Evolutionary conservation across 345 rosid species (phyloP), one percentile per base, ranked within the genome.

Genomic region (Hibiscus syriacus): DNA sequence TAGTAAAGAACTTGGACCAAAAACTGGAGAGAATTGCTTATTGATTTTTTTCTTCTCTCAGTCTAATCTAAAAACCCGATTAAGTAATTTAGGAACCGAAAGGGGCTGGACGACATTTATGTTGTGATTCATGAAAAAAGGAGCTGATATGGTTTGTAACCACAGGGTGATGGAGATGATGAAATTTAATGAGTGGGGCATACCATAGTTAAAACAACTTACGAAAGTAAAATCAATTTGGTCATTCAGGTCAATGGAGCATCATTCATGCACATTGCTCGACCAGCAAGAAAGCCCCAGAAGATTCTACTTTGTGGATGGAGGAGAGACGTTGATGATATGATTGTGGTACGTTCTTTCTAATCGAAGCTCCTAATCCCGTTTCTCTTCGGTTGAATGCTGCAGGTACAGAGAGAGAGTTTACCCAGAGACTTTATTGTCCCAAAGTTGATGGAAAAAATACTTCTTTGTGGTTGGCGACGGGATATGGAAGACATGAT

Each of bases 271-370:
- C 79, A 79, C 76, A 63, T 82, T 79, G 67, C 72, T 73, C 81
- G 76, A 69, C 80, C 85, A 52, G 73, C 86, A 70, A 88, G 87
- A 84, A 85, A 78, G 84, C 83, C 88, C 75, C 93, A 84, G 87
- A 88, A 80, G 87, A 85, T 88, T 82, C 93, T 88, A 79, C 87
- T 84, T 72, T 85, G 88, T 85, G 88, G 93, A 84, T 88, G 93
- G 90, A 82, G 90, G 87, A 84, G 90, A 76, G 93, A 85, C 86
- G 59, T 88, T 79, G 90, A 88, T 88, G 90, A 88, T 88, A 88
- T 85, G 93, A 85, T 84, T 72, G 93, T 78, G 93, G 88, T 87
- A 81, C 83, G 88, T 74, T 85, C 84, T 71, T 77, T 81, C 80
- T 63, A 55, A 36, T 69, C 66, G 72, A 76, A 73, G 85, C 87